Base-by-base conservation (phyloP, 1,284 basidiomycete genomes). In the Stereum hirsutum region DNA sequence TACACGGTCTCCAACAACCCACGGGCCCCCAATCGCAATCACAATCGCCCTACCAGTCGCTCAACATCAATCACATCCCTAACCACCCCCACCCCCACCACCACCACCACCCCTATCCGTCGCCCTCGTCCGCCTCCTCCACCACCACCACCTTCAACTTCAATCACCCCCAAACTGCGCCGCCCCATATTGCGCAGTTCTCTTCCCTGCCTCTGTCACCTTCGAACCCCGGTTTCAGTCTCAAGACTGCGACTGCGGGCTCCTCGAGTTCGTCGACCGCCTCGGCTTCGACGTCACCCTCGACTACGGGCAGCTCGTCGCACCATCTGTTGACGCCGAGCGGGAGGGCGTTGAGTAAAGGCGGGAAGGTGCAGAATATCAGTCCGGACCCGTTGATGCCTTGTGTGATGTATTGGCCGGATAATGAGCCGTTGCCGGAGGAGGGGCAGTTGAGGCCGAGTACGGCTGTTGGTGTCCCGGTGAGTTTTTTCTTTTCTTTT, bases 351-450 rank as follows among this genome's bases (percentile, higher is more conserved):
- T 79, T 89, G 49, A 76, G 81, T 34, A 60, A 73, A 21, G 83
- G 84, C 42, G 86, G 86, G 7, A 75, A 75, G 48, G 83, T 89
- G 11, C 81, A 81, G 53, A 88, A 89, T 54, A 60, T 89, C 46
- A 87, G 83, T 15, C 63, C 52, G 30, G 81, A 89, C 54, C 82
- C 84, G 10, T 57, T 78, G 34, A 53, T 64, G 28, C 82, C 86
- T 2, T 86, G 85, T 52, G 70, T 87, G 62, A 80, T 89, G 76
- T 89, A 81, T 55, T 89, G 86, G 87, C 86, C 87, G 5, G 85
- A 88, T 58, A 89, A 89, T 51, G 86, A 89, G 55, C 73, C 82
- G 1, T 66, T 85, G 46, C 86, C 87, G 0, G 79, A 84, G 49
- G 75, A 75, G 55, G 77, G 79, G 14, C 86, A 89, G 62, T 81